Conservation (phyloP, 768 basidiomycete genomes). For the Thelephora aurantiotincta region DNA sequence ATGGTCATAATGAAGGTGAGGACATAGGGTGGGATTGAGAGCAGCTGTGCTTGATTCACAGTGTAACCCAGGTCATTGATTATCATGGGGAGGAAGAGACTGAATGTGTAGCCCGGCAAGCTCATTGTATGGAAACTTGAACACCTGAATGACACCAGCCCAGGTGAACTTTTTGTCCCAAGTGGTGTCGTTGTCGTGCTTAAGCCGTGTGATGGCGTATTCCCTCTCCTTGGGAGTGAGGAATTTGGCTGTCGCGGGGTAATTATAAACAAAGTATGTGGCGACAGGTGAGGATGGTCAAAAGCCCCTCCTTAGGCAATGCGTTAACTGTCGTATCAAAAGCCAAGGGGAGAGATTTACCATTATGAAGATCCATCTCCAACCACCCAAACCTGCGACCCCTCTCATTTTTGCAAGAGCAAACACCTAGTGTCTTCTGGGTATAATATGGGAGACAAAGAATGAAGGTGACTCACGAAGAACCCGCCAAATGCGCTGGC, state of each 20-base stretch:
- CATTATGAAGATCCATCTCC: conserved; percentile 65
- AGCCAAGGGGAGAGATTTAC: not conserved
- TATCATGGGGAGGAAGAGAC: too few species aligned
- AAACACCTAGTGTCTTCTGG: too few species aligned
- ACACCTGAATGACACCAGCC: not conserved
- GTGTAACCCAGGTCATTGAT: too few species aligned
- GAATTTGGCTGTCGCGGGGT: conserved; percentile 41
- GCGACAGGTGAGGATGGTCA: conserved; percentile 50
- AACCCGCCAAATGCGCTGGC: conserved; percentile 14
- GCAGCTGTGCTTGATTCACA: too few species aligned
- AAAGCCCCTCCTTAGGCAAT: conserved; percentile 16
- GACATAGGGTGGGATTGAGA: too few species aligned
- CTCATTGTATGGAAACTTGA: conserved; percentile 1
- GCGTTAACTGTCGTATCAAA: conserved; percentile 2
- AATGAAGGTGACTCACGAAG: too few species aligned
- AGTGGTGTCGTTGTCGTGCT: conserved; percentile 27
- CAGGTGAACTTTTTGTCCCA: conserved; percentile 1
- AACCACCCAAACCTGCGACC: conserved; percentile 46
- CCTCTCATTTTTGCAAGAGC: too few species aligned
- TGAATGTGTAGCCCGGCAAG: too few species aligned
- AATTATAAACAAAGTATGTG: conserved; percentile 67
- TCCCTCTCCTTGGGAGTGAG: too few species aligned
- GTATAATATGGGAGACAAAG: too few species aligned
- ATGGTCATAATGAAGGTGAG: too few species aligned
- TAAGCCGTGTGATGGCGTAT: conserved; percentile 44